Conservation (phyloP, 2,329 filamentous ascomycete genomes). For the Aspergillus carbonarius region DNA sequence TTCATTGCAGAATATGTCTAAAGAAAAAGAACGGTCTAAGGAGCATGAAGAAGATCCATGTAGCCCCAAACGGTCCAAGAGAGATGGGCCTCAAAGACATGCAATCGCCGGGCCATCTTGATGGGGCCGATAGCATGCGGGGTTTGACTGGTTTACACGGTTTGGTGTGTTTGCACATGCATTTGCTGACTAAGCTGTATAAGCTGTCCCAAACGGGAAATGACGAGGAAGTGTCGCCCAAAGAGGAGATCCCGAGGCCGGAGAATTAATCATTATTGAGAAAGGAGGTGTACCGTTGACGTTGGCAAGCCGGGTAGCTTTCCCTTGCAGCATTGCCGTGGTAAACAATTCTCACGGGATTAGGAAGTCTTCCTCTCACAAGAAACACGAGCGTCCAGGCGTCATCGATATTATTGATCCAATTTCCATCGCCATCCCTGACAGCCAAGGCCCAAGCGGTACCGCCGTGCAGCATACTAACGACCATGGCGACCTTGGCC, state of each 20-base stretch:
- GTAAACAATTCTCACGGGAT: background rate
- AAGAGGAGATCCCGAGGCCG: slow-evolving; percentile 4
- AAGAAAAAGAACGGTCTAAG: background rate
- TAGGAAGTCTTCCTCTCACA: background rate
- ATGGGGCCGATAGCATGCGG: background rate
- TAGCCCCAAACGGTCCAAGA: background rate
- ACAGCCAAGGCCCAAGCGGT: slow-evolving; percentile 12
- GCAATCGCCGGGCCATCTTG: background rate
- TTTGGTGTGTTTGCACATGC: slow-evolving; percentile 7
- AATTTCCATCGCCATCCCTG: slow-evolving; percentile 1
- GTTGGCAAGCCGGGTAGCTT: background rate
- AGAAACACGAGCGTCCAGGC: background rate
- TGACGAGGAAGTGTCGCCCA: background rate
- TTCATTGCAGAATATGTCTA: slow-evolving; percentile 26
- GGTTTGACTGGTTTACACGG: slow-evolving; percentile 17
- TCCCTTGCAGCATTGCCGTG: background rate
- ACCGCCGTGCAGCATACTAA: slow-evolving; percentile 7
- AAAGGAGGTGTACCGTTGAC: background rate
- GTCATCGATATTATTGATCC: background rate
- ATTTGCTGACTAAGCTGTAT: slow-evolving; percentile 3
- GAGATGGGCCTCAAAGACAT: background rate
- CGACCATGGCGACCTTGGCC: slow-evolving; percentile 55
- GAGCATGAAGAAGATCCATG: background rate
- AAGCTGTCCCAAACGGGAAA: background rate
- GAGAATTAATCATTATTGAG: background rate